Base-by-base conservation (phyloP, 179 eudicot species). In the Spinacia oleracea region DNA sequence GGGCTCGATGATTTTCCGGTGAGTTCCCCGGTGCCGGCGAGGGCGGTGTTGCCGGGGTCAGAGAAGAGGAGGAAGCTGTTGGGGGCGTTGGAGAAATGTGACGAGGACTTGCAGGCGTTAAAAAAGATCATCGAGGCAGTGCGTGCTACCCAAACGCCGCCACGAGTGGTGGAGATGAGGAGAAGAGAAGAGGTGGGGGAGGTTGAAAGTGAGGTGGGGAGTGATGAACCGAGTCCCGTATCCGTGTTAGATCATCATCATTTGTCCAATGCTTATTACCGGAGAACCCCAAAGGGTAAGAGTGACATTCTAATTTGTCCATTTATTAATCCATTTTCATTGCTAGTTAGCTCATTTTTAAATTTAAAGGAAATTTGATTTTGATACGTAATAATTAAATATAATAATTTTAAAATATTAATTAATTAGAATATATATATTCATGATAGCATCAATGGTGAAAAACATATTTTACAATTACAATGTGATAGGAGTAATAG, bases 81-180 rank as follows among this genome's bases (percentile, higher is more conserved):
- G 55, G 86, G 84, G 18, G 97, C 96, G 16, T 74, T 93, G 85
- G 91, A 91, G 78, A 93, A 87, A 73, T 93, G 97, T 27, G 91
- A 93, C 56, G 91, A 91, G 81, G 97, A 93, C 59, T 81, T 91
- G 81, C 85, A 85, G 76, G 79, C 86, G 2, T 89, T 93, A 2
- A 89, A 81, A 85, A 84, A 75, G 75, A 84, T 91, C 35, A 93
- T 93, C 27, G 85, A 83, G 79, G 79, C 87, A 21, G 86, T 89
- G 27, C 89, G 88, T 63, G 80, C 69, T 4, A 45, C 74, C 2
- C 81, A 75, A 71, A 60, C 81, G 45, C 77, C 82, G 29, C 78
- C 83, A 0, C 40, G 23, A 42, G 55, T n/a, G 46, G 64, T 27
- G 59, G 78, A 9, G 68, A 56, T 25, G 64, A 46, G 6, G 3